Evolutionary conservation across 495 filamentous ascomycete species (phyloP).

Genomic region (Talaromyces borbonicus): DNA sequence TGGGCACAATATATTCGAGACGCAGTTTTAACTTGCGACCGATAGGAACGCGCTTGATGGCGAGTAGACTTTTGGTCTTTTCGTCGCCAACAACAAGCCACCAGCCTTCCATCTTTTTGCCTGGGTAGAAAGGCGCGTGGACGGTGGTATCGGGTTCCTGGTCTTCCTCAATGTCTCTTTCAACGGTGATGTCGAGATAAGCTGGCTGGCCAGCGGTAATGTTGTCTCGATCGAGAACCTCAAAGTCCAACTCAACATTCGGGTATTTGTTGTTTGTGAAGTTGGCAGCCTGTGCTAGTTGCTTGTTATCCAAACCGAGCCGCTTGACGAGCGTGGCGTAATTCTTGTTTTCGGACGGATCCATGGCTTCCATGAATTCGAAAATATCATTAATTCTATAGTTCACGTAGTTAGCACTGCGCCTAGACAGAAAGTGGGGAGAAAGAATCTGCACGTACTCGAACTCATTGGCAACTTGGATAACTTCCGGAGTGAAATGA

Average conservation of each 20-base stretch:
- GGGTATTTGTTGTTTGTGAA: constrained; percentile 98
- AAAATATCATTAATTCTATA: constrained; percentile 79
- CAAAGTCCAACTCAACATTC: constrained; percentile 80
- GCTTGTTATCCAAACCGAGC: constrained; percentile 67
- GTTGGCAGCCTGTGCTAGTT: constrained; percentile 76
- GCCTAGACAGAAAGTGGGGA: neutral
- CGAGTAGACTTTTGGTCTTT: constrained; percentile 72
- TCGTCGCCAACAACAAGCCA: constrained; percentile 88
- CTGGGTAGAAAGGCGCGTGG: constrained; percentile 92
- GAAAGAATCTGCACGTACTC: constrained; percentile 44
- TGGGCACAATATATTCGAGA: constrained; percentile 82
- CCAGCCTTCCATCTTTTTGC: constrained; percentile 95
- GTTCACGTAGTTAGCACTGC: constrained; percentile 2
- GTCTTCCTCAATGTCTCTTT: constrained; percentile 71
- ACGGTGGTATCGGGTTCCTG: constrained; percentile 74
- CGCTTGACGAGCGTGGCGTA: constrained; percentile 65
- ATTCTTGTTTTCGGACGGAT: constrained; percentile 76
- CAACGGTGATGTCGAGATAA: constrained; percentile 77
- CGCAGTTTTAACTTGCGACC: constrained; percentile 63
- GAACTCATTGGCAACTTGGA: constrained; percentile 72
- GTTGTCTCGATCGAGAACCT: constrained; percentile 69
- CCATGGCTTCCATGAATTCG: constrained; percentile 99
- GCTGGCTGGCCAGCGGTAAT: constrained; percentile 72
- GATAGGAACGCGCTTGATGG: constrained; percentile 91
- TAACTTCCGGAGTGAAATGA: constrained; percentile 75